Evolutionary conservation across 345 rosid species (phyloP).

Genomic region (Gossypium arboreum): DNA sequence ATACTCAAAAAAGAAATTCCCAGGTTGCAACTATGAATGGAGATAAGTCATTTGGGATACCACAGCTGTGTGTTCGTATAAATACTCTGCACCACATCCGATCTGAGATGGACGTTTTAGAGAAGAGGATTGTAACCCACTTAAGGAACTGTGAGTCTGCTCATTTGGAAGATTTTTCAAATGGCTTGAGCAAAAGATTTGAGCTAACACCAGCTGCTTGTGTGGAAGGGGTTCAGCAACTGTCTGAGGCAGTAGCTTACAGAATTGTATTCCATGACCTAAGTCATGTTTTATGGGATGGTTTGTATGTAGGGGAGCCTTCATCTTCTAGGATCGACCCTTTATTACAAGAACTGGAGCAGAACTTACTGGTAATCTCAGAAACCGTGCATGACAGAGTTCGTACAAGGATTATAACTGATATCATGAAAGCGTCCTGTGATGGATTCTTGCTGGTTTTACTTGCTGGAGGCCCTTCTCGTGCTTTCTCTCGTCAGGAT

Average conservation of each 20-base stretch:
- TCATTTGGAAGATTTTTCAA: slow-evolving; percentile 70
- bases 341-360: slow-evolving; percentile 72
- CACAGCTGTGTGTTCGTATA: slow-evolving; percentile 76
- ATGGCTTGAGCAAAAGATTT: slow-evolving; percentile 71
- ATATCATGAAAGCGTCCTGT: slow-evolving; percentile 81
- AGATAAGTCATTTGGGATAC: slow-evolving; percentile 55
- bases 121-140: slow-evolving; percentile 81
- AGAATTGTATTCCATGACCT: slow-evolving; percentile 79
- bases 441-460: slow-evolving; percentile 88
- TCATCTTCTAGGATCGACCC: slow-evolving; percentile 70
- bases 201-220: slow-evolving; percentile 82
- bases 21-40: slow-evolving; percentile 65
- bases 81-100: slow-evolving; percentile 75
- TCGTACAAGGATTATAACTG: slow-evolving; percentile 67
- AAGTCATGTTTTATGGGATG: slow-evolving; percentile 79
- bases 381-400: slow-evolving; percentile 79
- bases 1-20: slow-evolving; percentile 63
- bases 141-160: slow-evolving; percentile 91
- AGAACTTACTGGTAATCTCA: slow-evolving; percentile 49
- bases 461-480: slow-evolving; percentile 98
- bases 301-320: slow-evolving; percentile 76
- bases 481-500: slow-evolving; percentile 71
- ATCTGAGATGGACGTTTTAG: slow-evolving; percentile 66
- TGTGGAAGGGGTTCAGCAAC: slow-evolving; percentile 82
- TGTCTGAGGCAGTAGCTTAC: slow-evolving; percentile 76